Evolutionary conservation across 1,139 yeast species (phyloP), one percentile per base, ranked within the genome.

Genomic region (Kodamaea alishanica): DNA sequence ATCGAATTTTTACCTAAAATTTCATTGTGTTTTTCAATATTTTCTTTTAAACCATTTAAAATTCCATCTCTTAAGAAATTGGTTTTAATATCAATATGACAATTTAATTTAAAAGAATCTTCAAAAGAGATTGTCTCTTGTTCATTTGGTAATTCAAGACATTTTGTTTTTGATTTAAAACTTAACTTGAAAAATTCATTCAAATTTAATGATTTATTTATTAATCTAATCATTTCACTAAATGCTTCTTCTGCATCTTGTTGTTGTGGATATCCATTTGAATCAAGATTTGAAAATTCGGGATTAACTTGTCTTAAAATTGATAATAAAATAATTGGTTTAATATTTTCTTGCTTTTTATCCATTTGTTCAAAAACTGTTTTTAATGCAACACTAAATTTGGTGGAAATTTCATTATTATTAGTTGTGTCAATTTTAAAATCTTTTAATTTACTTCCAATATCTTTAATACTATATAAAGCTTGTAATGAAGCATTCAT

Each of bases 161-260:
- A 77, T 51, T 75, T 81, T 34, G 84, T 75, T 22, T 71, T 68
- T 8, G 81, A 75, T 49, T 77, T 81, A 55, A 85, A 83, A 25
- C 73, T 69, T 33, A 95, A 70, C 35, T 77, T 77, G 60, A 90
- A 84, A 44, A 66, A 71, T 47, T 79, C 77, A 38, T 79, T 78
- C 27, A 81, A 48, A 22, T 51, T 72, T 61, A 55, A 77, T 63
- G 56, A 74, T 53, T 39, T 71, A 65, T 77, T 65, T 46, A 88
- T 61, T 26, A 75, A 63, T 33, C 70, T 66, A 47, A 90, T 64
- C 41, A 92, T 73, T 57, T 86, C 94, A 9, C 96, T 83, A 65
- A 81, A 89, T 23, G 94, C 86, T 60, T 92, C 99, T 65, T 92
- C 99, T 0, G 98, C 98, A 69, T 92, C 99, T 62, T 92, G 99